Evolutionary conservation across 768 basidiomycete genomes (phyloP).

Genomic region (Royoungia palumana): DNA sequence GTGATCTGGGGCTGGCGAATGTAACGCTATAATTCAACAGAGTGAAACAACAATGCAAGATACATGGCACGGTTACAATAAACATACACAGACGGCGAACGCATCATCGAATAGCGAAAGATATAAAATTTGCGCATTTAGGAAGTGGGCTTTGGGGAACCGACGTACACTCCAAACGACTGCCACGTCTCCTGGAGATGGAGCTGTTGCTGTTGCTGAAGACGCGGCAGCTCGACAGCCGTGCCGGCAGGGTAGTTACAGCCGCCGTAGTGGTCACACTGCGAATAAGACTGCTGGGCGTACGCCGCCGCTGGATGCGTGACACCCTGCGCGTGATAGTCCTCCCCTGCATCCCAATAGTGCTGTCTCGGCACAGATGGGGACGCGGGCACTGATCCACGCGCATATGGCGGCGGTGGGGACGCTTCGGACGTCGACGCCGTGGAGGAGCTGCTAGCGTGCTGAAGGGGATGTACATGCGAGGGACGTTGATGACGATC

Average conservation of each 20-base stretch:
- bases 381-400: no score
- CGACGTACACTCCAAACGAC: constrained; percentile 59
- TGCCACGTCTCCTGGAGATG: constrained; percentile 60
- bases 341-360: constrained; percentile 13
- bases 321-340: no score
- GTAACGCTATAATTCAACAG: background rate
- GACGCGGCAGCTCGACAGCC: constrained; percentile 2
- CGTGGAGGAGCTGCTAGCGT: no score
- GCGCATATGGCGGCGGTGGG: no score
- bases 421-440: no score
- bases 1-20: background rate
- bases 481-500: no score
- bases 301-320: no score
- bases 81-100: background rate
- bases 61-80: no score
- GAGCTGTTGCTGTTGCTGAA: constrained; percentile 14
- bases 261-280: background rate
- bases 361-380: constrained; percentile 2
- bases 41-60: background rate
- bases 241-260: no score
- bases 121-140: background rate
- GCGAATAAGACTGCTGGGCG: background rate
- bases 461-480: no score
- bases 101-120: no score
- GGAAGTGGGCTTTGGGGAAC: constrained; percentile 11